Base-by-base conservation (phyloP, 495 filamentous ascomycete species). In the Poronia punctata region DNA sequence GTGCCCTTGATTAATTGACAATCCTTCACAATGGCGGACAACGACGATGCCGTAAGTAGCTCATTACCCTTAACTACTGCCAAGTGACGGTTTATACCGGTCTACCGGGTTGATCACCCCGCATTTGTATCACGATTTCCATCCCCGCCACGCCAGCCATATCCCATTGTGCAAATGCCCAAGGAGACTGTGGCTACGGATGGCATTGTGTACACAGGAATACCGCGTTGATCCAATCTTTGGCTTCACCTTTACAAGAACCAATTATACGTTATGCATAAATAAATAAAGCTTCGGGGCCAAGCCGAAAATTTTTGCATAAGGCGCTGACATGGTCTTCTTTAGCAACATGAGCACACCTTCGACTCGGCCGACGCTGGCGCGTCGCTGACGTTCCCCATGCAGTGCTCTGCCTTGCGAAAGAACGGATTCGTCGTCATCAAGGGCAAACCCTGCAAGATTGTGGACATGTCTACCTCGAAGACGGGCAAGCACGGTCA, bases 401-500 rank as follows among this genome's bases (percentile, higher is more conserved):
- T 93, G 86, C 92, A 99, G 76, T 99, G 92, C 71, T 99, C 92
- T 70, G 90, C 92, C 53, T 79, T 99, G 74, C 81, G 92, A 59
- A 97, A 99, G 88, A 92, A 90, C 81, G 92, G 92, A 54, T 79
- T 81, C 57, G 92, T 99, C 71, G 84, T 90, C 59, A 97, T 99
- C 72, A 97, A 99, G 80, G 70, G 74, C 64, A 90, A 92, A 56
- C 92, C 92, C 48, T 99, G 92, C 88, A 97, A 96, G 82, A 99
- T 99, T 57, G 86, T 96, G 66, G 92, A 96, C 61, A 99, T 99
- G 92, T 90, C 85, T 48, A 99, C 92, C 71, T 99, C 92, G 62
- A 99, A 99, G 88, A 99, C 92, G 49, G 92, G 92, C 67, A 99
- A 99, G 86, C 92, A 99, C 84, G 92, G 92, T 67, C 92, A 99